Base-by-base conservation (phyloP, 1,139 yeast genomes). In the Pneumocystis carinii region DNA sequence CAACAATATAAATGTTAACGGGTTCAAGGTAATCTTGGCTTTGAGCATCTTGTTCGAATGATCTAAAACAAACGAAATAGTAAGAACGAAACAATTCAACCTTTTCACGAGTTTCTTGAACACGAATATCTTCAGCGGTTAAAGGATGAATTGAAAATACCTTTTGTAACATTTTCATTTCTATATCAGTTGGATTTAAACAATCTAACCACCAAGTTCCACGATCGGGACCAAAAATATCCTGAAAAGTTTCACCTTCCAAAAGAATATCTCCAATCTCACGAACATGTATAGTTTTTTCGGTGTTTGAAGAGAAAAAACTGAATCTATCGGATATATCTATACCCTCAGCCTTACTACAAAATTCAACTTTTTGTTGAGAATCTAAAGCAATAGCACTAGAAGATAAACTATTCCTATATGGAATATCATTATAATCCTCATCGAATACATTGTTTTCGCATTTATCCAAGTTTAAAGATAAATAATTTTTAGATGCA, bases 201-300 rank as follows among this genome's bases (percentile, higher is more conserved):
- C 86, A 85, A 72, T 86, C 90, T 59, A 86, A 72, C 94, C 94
- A 86, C 80, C 80, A 77, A 36, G 79, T 75, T 0, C 85, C 83
- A 62, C 82, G 83, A n/a, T 80, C 79, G 57, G 78, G 77, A 63
- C 79, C 79, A 72, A 90, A 89, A 59, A 89, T 74, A 36, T 83
- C 83, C 65, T 82, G 78, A 67, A 87, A 83, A 2, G 86, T 77
- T 70, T 85, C 83, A 1, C 83, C 86, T 1, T 85, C 84, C 24
- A 77, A 77, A 4, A 87, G 82, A 66, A 90, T 76, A 0, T 92
- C 82, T 2, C 94, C 86, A 58, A 90, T 78, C 71, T 89, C 96
- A 1, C 95, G 85, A 0, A 96, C 87, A 74, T 90, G 97, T 19
- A 87, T 80, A 0, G 97, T 92, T 70, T 86, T 95, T 65, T 89